These are phyloP conservation scores for Ceriops decandra DNA, from an alignment of 345 rosid genomes.

Conservation along the genomic window DNA sequence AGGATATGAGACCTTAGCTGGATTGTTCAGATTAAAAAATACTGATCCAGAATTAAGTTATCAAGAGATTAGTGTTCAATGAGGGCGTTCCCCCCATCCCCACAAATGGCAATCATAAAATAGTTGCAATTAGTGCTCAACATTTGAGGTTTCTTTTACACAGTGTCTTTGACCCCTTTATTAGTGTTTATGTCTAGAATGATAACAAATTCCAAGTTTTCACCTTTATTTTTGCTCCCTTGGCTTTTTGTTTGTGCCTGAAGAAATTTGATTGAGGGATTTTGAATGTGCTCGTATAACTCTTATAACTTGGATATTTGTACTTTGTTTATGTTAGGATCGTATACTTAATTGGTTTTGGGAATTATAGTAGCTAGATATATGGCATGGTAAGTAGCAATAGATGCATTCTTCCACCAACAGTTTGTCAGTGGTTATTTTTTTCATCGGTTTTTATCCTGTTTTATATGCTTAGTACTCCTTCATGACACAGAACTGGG, in stretches of 20 bases:
- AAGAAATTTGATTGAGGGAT: conserved; percentile 5
- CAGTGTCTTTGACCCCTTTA: no score
- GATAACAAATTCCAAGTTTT: no score
- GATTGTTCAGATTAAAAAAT: conserved; percentile 3
- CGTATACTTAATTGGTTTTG: background rate
- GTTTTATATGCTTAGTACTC: background rate
- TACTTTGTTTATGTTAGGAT: background rate
- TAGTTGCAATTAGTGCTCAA: no score
- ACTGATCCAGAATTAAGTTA: background rate
- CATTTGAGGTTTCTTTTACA: no score
- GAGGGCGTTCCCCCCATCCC: no score
- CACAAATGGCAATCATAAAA: no score
- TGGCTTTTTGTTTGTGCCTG: background rate
- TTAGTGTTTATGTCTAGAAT: no score
- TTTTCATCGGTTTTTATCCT: background rate
- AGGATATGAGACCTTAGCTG: conserved; percentile 3
- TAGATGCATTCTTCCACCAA: background rate
- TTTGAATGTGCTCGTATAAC: background rate
- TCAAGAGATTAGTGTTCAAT: background rate
- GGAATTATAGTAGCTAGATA: conserved; percentile 6
- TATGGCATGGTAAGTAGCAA: no score
- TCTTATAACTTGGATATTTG: background rate
- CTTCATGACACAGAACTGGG: background rate
- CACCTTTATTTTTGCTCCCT: background rate
- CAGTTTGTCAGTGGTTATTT: background rate